Conservation (phyloP, 345 rosid genomes). For the Ricinus communis region DNA sequence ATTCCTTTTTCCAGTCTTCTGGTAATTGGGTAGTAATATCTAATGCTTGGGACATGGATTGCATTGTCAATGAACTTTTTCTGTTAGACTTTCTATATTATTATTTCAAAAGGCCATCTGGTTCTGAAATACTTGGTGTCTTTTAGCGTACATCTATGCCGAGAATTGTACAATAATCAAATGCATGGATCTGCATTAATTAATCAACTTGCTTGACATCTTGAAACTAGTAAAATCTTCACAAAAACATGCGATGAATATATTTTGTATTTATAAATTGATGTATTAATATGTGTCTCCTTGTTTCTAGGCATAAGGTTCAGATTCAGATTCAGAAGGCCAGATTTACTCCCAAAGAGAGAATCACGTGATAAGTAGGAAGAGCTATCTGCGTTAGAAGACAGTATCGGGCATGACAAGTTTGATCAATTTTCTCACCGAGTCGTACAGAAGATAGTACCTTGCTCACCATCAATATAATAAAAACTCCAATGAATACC, state of each 20-base stretch:
- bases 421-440: conserved; percentile 4
- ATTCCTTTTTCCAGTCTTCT: not conserved
- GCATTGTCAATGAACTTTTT: not conserved
- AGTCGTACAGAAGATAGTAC: not conserved
- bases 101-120: not conserved
- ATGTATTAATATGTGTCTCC: not conserved
- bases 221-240: not conserved
- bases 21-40: not conserved
- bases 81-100: not conserved
- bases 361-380: conserved; percentile 68
- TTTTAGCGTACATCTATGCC: not conserved
- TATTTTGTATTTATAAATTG: not conserved
- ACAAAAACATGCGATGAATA: no score
- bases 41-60: not conserved
- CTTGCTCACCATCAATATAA: not conserved
- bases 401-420: not conserved
- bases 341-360: conserved; percentile 73
- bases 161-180: not conserved
- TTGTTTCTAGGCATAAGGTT: conserved; percentile 61
- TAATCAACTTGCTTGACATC: not conserved
- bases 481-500: conserved; percentile 7
- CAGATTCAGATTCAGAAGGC: conserved; percentile 69
- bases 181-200: not conserved
- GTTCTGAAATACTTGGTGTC: not conserved
- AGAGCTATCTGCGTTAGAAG: no score